Conservation (phyloP, 2,329 filamentous ascomycete species). For the Colletotrichum abscissum region DNA sequence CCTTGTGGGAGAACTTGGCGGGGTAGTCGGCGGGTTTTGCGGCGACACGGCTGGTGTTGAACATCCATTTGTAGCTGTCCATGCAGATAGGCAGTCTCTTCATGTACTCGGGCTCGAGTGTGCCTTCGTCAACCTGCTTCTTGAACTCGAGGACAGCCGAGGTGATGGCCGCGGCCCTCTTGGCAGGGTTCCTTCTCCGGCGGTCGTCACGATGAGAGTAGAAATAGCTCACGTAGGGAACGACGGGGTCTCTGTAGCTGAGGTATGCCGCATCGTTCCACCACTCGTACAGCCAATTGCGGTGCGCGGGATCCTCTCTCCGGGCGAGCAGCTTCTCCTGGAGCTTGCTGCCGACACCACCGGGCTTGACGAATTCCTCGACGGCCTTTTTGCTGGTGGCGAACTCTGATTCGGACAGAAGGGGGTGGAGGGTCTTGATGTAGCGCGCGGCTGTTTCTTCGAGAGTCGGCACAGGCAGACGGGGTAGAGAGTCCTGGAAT, state of each 20-base stretch:
- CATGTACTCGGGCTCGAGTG: slow-evolving; percentile 98
- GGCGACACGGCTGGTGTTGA: slow-evolving; percentile 90
- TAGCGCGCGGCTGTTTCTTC: slow-evolving; percentile 86
- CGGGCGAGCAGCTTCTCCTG: slow-evolving; percentile 88
- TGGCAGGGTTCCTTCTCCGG: slow-evolving; percentile 85
- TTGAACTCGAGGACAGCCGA: slow-evolving; percentile 93
- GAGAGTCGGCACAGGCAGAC: slow-evolving; percentile 82
- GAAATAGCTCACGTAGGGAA: slow-evolving; percentile 99
- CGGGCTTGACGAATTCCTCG: slow-evolving; percentile 88
- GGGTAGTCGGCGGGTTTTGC: slow-evolving; percentile 85
- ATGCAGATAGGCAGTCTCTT: slow-evolving; percentile 97
- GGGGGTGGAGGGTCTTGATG: slow-evolving; percentile 81
- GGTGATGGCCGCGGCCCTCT: slow-evolving; percentile 91
- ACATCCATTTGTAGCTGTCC: slow-evolving; percentile 99
- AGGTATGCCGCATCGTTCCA: slow-evolving; percentile 98
- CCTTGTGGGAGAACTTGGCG: slow-evolving; percentile 78
- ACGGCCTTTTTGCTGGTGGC: slow-evolving; percentile 84
- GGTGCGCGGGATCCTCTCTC: slow-evolving; percentile 81
- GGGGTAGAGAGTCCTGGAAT: slow-evolving; percentile 87
- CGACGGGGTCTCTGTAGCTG: slow-evolving; percentile 91
- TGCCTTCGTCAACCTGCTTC: slow-evolving; percentile 84
- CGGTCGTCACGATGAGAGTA: slow-evolving; percentile 98
- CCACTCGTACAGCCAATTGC: slow-evolving; percentile 98
- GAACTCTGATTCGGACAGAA: slow-evolving; percentile 76
- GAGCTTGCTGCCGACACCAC: slow-evolving; percentile 82